Evolutionary conservation across 2,329 filamentous ascomycete genomes (phyloP), one percentile per base, ranked within the genome.

Genomic region (Botrytis galanthina): DNA sequence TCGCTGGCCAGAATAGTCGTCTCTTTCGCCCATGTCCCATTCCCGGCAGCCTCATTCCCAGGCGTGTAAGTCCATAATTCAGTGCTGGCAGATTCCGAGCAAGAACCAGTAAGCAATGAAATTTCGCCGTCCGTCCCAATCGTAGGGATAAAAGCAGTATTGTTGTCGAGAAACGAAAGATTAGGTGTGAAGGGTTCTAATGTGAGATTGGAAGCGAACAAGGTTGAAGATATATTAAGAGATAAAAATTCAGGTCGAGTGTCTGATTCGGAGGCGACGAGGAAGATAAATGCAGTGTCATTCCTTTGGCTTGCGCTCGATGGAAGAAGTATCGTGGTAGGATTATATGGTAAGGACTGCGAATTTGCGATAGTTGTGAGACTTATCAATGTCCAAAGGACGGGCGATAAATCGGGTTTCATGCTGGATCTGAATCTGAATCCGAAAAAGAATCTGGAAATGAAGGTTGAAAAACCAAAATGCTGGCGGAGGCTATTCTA

Each of bases 71-170:
- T 88, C 93, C 93, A 97, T 72, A 97, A 79, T 48, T 86, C 82
- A 20, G 88, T 86, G 54, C 82, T 83, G 6, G 83, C 84, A 3
- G 86, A 83, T 44, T 84, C 82, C 0, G 87, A 83, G 80, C 95
- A 98, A 76, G 91, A 86, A 3, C 95, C 95, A 0, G 91, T 86
- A 73, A 94, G 92, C 2, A 96, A 90, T 4, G 90, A 87, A 42
- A 98, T 86, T 18, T 90, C 88, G 26, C 93, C 93, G 78, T 89
- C 86, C 61, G 87, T 83, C 64, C 92, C 89, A 46, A 94, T 85
- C 0, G 90, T 85, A 0, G 94, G 89, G 10, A 90, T 86, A 78
- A 94, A 96, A 0, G 92, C 85, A 18, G 85, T 86, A 7, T 83
- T 82, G 44, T 84, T 81, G 46, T 82, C 80, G 83, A 92, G 82